phyloP scores from a whole-genome alignment of 139 green algal species.

The Chlorella ohadii region DNA sequence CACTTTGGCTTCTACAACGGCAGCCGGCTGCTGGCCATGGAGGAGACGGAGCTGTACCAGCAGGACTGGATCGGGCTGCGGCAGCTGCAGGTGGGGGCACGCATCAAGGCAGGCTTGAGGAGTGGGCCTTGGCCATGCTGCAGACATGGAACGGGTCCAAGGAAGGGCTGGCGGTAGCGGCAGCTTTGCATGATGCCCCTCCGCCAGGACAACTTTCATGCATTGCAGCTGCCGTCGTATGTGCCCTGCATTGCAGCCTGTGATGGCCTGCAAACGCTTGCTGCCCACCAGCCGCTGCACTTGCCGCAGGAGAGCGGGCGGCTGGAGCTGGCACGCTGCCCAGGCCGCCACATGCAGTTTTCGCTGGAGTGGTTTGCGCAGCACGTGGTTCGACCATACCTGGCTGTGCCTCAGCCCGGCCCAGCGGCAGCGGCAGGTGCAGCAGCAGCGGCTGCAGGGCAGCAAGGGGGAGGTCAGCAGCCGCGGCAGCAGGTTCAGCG shows the following conservation, averaged over 20 bases:
- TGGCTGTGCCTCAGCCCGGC: conserved; percentile 30
- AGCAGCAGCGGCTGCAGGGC: not conserved
- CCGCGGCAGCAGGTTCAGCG: not conserved
- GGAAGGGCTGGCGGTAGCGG: no score
- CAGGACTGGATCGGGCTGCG: conserved; percentile 79
- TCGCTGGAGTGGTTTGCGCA: conserved; percentile 75
- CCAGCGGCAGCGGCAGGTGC: not conserved
- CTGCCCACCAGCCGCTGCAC: no score
- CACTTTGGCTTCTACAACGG: conserved; percentile 88
- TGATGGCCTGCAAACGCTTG: no score
- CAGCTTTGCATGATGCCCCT: no score
- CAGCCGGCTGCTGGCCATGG: conserved; percentile 43
- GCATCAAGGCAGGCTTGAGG: no score
- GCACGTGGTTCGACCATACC: conserved; percentile 62
- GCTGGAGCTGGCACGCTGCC: conserved; percentile 50
- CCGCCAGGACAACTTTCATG: no score
- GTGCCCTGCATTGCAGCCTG: no score
- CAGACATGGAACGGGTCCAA: no score
- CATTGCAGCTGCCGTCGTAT: no score
- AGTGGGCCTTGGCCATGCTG: no score
- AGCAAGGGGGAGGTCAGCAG: not conserved
- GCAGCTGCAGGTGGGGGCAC: conserved; percentile 47
- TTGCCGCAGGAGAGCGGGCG: conserved; percentile 54
- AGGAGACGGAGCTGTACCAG: conserved; percentile 54
- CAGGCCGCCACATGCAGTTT: conserved; percentile 87